Percentiles rank a stretch among this genome's conserved stretches.
Evolutionary conservation across 805 yeast genomes (phyloP).

Genomic region (Starmera dryadoides): DNA sequence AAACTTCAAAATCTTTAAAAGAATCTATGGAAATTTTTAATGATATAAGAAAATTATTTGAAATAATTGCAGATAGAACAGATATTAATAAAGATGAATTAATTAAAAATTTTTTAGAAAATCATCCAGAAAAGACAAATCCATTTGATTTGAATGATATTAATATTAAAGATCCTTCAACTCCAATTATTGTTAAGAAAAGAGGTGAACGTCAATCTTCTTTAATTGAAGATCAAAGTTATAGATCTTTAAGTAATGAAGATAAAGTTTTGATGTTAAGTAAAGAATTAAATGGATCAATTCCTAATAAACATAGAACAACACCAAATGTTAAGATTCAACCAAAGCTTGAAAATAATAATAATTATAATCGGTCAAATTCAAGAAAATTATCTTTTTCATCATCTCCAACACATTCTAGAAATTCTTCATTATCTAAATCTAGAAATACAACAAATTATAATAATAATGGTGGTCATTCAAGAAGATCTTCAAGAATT

Average conservation of each 20-base stretch:
- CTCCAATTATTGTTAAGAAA: conserved; percentile 15
- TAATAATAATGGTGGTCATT: too few species aligned
- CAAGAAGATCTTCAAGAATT: conserved; percentile 1
- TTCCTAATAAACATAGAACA: conserved; percentile 7
- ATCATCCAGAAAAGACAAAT: conserved; percentile 2
- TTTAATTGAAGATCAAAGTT: neutral
- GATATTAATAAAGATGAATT: conserved; percentile 14
- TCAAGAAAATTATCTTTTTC: neutral
- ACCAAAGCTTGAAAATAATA: too few species aligned
- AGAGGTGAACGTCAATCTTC: conserved; percentile 5
- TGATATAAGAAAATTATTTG: conserved; percentile 40
- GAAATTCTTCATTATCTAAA: neutral
- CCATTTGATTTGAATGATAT: conserved; percentile 4
- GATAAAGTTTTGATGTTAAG: conserved; percentile 13
- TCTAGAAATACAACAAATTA: neutral
- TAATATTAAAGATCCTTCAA: neutral
- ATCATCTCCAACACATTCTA: neutral
- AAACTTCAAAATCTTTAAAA: conserved; percentile 41
- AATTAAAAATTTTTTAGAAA: conserved; percentile 22
- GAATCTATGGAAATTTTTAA: conserved; percentile 36
- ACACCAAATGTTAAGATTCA: neutral
- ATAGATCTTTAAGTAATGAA: conserved; percentile 6
- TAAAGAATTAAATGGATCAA: conserved; percentile 14
- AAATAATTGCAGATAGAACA: conserved; percentile 28
- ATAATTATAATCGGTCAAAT: neutral